These are phyloP conservation scores for Amanita inopinata DNA, from an alignment of 768 basidiomycete species.

Conservation along the genomic window DNA sequence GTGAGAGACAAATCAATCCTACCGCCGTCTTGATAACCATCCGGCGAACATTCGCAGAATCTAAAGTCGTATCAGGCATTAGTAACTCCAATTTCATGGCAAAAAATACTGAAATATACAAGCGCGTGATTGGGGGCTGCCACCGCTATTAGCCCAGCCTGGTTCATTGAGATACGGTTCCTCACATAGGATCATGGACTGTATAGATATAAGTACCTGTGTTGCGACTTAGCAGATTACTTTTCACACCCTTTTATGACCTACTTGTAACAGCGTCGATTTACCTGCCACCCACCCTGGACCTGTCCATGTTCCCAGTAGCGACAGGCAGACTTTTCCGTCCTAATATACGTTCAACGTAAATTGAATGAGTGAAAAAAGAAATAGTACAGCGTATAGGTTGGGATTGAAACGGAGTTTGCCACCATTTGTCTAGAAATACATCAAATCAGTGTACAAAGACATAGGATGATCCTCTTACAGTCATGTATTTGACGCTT, in stretches of 20 bases:
- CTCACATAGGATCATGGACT: constrained; percentile 93
- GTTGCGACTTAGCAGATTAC: background rate
- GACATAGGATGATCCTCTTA: constrained; percentile 19
- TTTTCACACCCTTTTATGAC: constrained; percentile 10
- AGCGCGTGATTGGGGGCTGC: constrained; percentile 65
- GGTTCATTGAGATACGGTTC: constrained; percentile 94
- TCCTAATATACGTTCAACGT: constrained; percentile 36
- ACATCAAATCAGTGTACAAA: constrained; percentile 1
- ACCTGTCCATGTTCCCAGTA: constrained; percentile 88
- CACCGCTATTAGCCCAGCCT: constrained; percentile 68
- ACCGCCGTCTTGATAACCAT: constrained; percentile 91
- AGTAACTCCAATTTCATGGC: background rate
- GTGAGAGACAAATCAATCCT: constrained; percentile 16
- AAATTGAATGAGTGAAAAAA: constrained; percentile 1
- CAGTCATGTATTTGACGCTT: constrained; percentile 53
- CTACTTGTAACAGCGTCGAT: constrained; percentile 79
- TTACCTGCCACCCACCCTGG: constrained; percentile 91
- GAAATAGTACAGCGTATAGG: constrained; percentile 65
- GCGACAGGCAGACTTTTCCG: constrained; percentile 88
- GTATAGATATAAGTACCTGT: constrained; percentile 91
- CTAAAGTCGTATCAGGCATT: constrained; percentile 26
- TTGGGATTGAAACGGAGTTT: constrained; percentile 93
- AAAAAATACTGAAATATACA: constrained; percentile 39
- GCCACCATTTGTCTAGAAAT: constrained; percentile 67
- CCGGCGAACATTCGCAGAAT: constrained; percentile 85